Evolutionary conservation across 106 monocot species (phyloP).

Genomic region (Gastrodia elata): DNA sequence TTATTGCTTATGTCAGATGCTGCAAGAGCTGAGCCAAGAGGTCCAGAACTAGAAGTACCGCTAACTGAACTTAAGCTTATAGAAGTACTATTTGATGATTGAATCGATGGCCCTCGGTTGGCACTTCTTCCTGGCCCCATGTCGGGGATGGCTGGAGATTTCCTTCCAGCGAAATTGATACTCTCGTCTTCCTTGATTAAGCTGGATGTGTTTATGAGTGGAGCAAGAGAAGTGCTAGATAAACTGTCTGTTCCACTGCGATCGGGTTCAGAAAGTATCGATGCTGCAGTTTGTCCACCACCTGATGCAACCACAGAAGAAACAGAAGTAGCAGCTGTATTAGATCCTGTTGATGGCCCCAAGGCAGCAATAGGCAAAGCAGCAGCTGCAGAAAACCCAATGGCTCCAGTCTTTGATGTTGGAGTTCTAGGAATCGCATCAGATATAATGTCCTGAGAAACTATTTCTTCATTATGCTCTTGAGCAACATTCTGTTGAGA

Average conservation of each 20-base stretch:
- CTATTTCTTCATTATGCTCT: conserved; percentile 62
- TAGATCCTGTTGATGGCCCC: conserved; percentile 12
- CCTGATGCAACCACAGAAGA: conserved; percentile 23
- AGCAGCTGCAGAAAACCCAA: conserved; percentile 6
- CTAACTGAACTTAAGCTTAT: conserved; percentile 37
- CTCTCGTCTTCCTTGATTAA: conserved; percentile 70
- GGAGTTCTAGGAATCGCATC: conserved; percentile 41
- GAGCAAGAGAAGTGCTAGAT: conserved; percentile 20
- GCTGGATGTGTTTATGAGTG: conserved; percentile 24
- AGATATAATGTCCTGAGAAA: conserved; percentile 50
- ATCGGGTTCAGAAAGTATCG: conserved; percentile 37
- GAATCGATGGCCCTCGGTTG: conserved; percentile 38
- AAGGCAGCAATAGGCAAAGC: conserved; percentile 4
- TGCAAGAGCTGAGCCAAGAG: conserved; percentile 33
- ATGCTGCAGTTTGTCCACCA: conserved; percentile 28
- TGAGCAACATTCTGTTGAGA: conserved; percentile 24
- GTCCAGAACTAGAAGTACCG: conserved; percentile 27
- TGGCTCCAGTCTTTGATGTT: conserved; percentile 36
- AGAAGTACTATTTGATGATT: conserved; percentile 32
- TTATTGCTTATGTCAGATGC: conserved; percentile 46
- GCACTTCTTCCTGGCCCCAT: conserved; percentile 43
- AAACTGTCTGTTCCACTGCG: conserved; percentile 33
- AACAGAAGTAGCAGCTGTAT: conserved; percentile 22
- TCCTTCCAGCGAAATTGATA: conserved; percentile 33
- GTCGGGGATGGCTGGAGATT: conserved; percentile 78